Evolutionary conservation across 805 yeast species (phyloP).

Genomic region (Metschnikowia lochheadii): DNA sequence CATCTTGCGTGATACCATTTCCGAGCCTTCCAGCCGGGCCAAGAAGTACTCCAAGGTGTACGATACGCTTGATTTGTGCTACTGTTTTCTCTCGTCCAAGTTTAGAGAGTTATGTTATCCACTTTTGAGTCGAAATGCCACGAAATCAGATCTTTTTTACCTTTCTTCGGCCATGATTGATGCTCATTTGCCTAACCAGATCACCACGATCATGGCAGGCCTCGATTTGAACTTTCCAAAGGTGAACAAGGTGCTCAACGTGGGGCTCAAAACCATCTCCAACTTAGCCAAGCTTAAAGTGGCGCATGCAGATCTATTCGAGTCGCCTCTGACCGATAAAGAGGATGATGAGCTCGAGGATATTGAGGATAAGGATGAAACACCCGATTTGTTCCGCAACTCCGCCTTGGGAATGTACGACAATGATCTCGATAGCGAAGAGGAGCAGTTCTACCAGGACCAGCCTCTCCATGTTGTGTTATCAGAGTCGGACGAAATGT

Average conservation of each 20-base stretch:
- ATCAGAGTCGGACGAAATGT: constrained; percentile 28
- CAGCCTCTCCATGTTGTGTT: constrained; percentile 36
- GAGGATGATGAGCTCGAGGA: constrained; percentile 43
- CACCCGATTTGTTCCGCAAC: constrained; percentile 79
- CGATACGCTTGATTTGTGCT: constrained; percentile 49
- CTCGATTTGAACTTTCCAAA: constrained; percentile 73
- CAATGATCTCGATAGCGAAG: constrained; percentile 65
- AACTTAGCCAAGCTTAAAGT: constrained; percentile 53
- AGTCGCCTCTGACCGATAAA: constrained; percentile 46
- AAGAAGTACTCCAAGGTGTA: constrained; percentile 51
- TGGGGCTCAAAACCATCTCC: constrained; percentile 56
- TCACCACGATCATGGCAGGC: constrained; percentile 58
- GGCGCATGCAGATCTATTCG: constrained; percentile 55
- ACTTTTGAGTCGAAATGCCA: constrained; percentile 43
- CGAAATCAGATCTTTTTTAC: constrained; percentile 57
- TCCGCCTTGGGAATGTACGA: constrained; percentile 95
- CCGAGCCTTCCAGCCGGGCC: constrained; percentile 33
- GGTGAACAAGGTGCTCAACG: constrained; percentile 54
- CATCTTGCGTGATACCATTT: constrained; percentile 51
- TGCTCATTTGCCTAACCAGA: constrained; percentile 52
- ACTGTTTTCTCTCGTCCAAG: constrained; percentile 41
- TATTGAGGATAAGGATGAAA: constrained; percentile 64
- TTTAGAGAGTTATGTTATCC: constrained; percentile 41
- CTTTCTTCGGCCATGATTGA: constrained; percentile 68
- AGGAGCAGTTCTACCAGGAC: constrained; percentile 41